A percentile compares a stretch with the other conserved stretches of the same genome.
Evolutionary conservation across 2,329 filamentous ascomycete genomes (phyloP).

Genomic region (Coniochaeta sp.): DNA sequence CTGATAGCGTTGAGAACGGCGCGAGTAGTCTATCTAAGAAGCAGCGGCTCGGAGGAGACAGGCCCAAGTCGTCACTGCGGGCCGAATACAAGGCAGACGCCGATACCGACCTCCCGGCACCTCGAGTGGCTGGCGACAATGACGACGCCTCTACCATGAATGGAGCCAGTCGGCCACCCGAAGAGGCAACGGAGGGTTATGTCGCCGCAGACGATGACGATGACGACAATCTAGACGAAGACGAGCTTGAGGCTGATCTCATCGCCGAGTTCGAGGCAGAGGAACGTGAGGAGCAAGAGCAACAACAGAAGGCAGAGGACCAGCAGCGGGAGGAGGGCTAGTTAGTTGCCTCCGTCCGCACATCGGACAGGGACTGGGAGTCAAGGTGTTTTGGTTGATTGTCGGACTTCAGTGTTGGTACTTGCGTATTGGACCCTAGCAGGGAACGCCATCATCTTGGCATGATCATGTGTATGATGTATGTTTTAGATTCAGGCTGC

Average conservation of each 20-base stretch:
- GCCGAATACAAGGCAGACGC: slow-evolving; percentile 24
- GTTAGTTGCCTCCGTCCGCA: neutral
- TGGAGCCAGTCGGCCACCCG: slow-evolving; percentile 16
- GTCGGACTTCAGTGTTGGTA: neutral
- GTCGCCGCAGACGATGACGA: slow-evolving; percentile 1
- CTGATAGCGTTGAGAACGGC: slow-evolving; percentile 7
- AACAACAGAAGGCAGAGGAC: slow-evolving; percentile 5
- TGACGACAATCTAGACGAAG: slow-evolving; percentile 32
- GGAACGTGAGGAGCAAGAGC: slow-evolving; percentile 14
- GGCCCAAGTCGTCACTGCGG: slow-evolving; percentile 38
- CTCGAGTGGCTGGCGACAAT: slow-evolving; percentile 33
- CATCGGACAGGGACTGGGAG: neutral
- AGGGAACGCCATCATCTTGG: neutral
- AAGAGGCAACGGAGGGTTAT: neutral
- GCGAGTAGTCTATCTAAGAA: slow-evolving; percentile 40
- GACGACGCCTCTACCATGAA: slow-evolving; percentile 22
- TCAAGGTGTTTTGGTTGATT: neutral
- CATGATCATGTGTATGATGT: neutral
- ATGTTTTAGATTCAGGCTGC: neutral
- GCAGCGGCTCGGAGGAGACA: slow-evolving; percentile 35
- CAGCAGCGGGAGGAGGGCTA: slow-evolving; percentile 4
- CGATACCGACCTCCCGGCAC: slow-evolving; percentile 31
- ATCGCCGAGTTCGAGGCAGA: slow-evolving; percentile 49
- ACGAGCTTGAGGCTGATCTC: slow-evolving; percentile 56
- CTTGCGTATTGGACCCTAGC: neutral